Evolutionary conservation across 2,329 filamentous ascomycete species (phyloP).

Genomic region (Trichoderma arundinaceum): DNA sequence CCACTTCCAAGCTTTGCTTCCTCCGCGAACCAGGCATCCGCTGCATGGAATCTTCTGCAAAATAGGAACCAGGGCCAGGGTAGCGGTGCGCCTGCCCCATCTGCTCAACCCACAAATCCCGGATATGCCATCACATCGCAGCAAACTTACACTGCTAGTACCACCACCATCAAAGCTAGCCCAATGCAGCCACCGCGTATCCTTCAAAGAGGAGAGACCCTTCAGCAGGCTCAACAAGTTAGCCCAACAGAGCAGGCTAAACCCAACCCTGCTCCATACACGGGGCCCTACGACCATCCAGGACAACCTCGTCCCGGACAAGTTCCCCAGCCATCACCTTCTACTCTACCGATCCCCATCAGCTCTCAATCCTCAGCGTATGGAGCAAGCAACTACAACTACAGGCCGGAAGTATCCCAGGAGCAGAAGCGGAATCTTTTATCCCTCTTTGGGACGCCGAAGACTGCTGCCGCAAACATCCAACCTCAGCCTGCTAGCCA

Average conservation of each 20-base stretch:
- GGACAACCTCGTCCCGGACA: conserved; percentile 34
- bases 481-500: conserved; percentile 10
- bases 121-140: conserved; percentile 34
- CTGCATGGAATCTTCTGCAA: conserved; percentile 13
- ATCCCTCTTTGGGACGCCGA: conserved; percentile 65
- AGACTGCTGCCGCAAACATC: conserved; percentile 30
- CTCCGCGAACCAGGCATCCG: conserved; percentile 34
- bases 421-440: conserved; percentile 53
- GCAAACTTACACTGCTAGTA: conserved; percentile 37
- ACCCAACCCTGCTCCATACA: conserved; percentile 35
- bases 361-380: not conserved
- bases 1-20: conserved; percentile 44
- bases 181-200: conserved; percentile 42
- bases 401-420: conserved; percentile 39
- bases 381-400: conserved; percentile 19
- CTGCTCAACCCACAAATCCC: conserved; percentile 26
- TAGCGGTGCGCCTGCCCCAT: conserved; percentile 30
- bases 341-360: conserved; percentile 28
- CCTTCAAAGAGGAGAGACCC: conserved; percentile 44
- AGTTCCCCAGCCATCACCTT: conserved; percentile 35
- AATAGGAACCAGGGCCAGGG: conserved; percentile 30
- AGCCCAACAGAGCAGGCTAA: conserved; percentile 5
- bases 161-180: conserved; percentile 31
- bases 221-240: conserved; percentile 11
- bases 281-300: conserved; percentile 35